Conservation (phyloP, 2,329 filamentous ascomycete genomes). For the Trichoderma sp. region DNA sequence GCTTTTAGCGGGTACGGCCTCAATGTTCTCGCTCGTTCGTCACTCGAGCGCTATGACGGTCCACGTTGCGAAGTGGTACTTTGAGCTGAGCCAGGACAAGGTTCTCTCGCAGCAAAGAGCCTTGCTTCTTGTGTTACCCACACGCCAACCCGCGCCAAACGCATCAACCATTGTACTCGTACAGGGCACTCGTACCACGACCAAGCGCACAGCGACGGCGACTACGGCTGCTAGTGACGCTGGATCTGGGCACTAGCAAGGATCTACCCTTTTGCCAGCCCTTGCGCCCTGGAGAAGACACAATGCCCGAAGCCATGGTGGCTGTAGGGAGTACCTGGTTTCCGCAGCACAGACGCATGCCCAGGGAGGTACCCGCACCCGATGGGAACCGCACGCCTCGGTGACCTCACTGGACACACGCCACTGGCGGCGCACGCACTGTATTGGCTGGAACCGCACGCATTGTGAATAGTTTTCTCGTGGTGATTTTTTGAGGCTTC, state of each 20-base stretch:
- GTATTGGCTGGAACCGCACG: constrained; percentile 4
- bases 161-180: not conserved
- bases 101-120: not conserved
- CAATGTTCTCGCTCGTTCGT: not conserved
- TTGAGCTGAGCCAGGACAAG: not conserved
- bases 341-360: not conserved
- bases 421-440: not conserved
- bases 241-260: not conserved
- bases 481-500: not conserved
- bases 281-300: not conserved
- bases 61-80: not conserved
- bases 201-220: not conserved
- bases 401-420: not conserved
- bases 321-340: constrained; percentile 2
- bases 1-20: not conserved
- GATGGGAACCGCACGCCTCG: not conserved
- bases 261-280: constrained; percentile 1
- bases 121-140: not conserved
- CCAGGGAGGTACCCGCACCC: not conserved
- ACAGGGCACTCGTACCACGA: not conserved
- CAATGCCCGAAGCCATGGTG: not conserved
- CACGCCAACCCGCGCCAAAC: not conserved
- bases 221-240: not conserved
- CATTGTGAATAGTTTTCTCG: not conserved
- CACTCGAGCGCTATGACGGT: not conserved